These are phyloP conservation scores for Actinomucor elegans DNA, from an alignment of 371 early-diverging fungal species.

Conservation along the genomic window DNA sequence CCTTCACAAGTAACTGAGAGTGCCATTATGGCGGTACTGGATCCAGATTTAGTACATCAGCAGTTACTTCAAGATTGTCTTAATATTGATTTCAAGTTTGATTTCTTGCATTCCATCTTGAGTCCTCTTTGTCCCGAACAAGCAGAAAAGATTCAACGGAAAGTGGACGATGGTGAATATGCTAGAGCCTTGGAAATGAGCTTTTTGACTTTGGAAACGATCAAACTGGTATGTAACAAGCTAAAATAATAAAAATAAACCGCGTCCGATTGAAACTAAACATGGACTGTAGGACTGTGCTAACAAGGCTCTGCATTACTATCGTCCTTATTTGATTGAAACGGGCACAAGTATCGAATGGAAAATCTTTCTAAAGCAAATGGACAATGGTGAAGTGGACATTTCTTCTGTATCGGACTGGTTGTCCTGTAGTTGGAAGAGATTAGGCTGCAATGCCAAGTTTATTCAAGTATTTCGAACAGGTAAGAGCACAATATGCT, in stretches of 20 bases:
- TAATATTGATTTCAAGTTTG: conserved; percentile 51
- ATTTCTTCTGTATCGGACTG: conserved; percentile 34
- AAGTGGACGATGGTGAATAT: conserved; percentile 39
- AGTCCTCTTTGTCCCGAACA: conserved; percentile 49
- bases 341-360: conserved; percentile 55
- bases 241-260: background rate
- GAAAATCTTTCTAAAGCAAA: conserved; percentile 59
- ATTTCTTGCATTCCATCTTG: conserved; percentile 57
- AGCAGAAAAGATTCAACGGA: conserved; percentile 16
- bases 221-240: conserved; percentile 61
- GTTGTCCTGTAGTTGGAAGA: conserved; percentile 36
- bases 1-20: conserved; percentile 15
- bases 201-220: conserved; percentile 70
- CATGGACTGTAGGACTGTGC: conserved; percentile 16
- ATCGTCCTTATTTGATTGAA: conserved; percentile 21
- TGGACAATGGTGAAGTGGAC: conserved; percentile 31
- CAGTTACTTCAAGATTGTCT: conserved; percentile 51
- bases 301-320: conserved; percentile 26
- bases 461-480: conserved; percentile 28
- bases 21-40: conserved; percentile 18
- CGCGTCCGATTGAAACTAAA: background rate
- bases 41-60: conserved; percentile 44
- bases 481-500: conserved; percentile 15
- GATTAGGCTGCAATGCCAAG: conserved; percentile 20
- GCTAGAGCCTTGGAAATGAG: conserved; percentile 55